Evolutionary conservation across 2,329 filamentous ascomycete genomes (phyloP).

Genomic region (Trichoderma breve): DNA sequence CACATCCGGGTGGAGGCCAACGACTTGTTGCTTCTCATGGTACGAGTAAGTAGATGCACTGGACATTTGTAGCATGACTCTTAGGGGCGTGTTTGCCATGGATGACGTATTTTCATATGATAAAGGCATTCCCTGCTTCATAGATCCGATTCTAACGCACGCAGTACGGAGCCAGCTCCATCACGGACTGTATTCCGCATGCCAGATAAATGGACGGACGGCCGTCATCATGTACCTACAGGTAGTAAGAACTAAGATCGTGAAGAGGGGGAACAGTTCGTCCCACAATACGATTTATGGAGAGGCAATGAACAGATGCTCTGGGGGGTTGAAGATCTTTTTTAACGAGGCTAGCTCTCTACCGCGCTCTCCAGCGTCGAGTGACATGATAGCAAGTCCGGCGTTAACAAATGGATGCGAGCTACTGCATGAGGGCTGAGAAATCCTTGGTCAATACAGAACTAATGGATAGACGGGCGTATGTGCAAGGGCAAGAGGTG

Average conservation of each 20-base stretch:
- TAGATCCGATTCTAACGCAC: neutral
- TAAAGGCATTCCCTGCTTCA: neutral
- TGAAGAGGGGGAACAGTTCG: neutral
- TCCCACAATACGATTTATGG: neutral
- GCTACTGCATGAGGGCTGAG: neutral
- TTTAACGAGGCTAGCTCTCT: neutral
- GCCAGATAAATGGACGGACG: neutral
- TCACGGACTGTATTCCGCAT: neutral
- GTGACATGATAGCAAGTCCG: neutral
- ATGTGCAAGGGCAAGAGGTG: neutral
- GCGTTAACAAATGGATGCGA: neutral
- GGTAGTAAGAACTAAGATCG: constrained; percentile 3
- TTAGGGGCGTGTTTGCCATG: neutral
- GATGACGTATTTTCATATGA: neutral
- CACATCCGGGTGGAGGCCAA: neutral
- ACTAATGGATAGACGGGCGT: neutral
- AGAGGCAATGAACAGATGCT: neutral
- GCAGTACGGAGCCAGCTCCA: neutral
- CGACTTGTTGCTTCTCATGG: neutral
- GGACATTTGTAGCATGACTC: neutral
- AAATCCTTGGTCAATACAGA: neutral
- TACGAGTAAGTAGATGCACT: neutral
- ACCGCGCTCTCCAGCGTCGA: neutral
- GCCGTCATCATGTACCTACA: neutral
- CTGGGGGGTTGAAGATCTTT: neutral